Evolutionary conservation across 1,284 basidiomycete species (phyloP), one percentile per base, ranked within the genome.

Genomic region (Singerocomus inundabilis): DNA sequence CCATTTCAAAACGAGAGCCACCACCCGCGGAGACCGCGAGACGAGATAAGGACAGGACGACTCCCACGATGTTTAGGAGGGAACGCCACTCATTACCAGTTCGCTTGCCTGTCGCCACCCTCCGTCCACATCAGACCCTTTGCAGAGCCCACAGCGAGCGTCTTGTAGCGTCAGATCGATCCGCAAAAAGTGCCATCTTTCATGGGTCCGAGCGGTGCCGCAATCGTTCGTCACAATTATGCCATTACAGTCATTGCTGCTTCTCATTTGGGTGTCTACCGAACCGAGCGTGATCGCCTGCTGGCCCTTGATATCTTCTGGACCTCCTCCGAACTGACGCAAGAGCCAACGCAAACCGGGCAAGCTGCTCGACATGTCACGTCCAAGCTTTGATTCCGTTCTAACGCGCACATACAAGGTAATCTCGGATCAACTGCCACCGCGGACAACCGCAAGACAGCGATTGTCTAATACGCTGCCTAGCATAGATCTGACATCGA

Each of bases 21-120:
- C 16, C 10, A 12, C 29, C 56, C 57, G 57, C 57, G 56, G 61
- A 48, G 46, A 53, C 49, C n/a, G n/a, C n/a, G n/a, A n/a, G n/a
- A n/a, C n/a, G n/a, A n/a, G n/a, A n/a, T n/a, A n/a, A n/a, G n/a
- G n/a, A n/a, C n/a, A n/a, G n/a, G n/a, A n/a, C n/a, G n/a, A n/a
- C n/a, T n/a, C n/a, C n/a, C n/a, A n/a, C n/a, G n/a, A n/a, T n/a
- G n/a, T n/a, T n/a, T n/a, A n/a, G n/a, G n/a, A n/a, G n/a, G n/a
- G n/a, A n/a, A n/a, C n/a, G n/a, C n/a, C n/a, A n/a, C n/a, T n/a
- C n/a, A n/a, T n/a, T n/a, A n/a, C n/a, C n/a, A n/a, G n/a, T n/a
- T n/a, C n/a, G n/a, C n/a, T n/a, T n/a, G 12, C 21, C 16, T 24
- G 26, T 34, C 18, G 9, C 7, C 25, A n/a, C 24, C 16, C 32